Evolutionary conservation across 345 rosid species (phyloP).

Genomic region (Acer negundo): DNA sequence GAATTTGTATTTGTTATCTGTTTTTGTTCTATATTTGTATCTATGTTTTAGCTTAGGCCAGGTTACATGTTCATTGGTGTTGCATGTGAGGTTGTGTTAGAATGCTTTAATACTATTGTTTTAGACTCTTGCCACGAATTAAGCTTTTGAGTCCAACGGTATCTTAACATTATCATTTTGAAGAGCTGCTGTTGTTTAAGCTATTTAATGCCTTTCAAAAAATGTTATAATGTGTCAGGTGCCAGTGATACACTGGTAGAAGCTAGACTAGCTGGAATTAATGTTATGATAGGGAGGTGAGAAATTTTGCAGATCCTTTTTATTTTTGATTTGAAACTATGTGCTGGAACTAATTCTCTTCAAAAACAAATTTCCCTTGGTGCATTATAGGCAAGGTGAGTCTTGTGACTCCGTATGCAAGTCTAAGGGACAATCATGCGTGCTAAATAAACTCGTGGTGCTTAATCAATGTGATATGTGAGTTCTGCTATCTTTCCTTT

Average conservation of each 20-base stretch:
- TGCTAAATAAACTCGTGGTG: conserved; percentile 75
- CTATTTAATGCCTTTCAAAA: not conserved
- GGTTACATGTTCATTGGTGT: not conserved
- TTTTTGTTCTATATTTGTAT: not conserved
- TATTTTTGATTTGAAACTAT: conserved; percentile 2
- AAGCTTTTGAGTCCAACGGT: not conserved
- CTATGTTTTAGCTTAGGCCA: not conserved
- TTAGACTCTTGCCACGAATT: not conserved
- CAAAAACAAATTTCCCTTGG: conserved; percentile 23
- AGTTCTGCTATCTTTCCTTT: conserved; percentile 28
- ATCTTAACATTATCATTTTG: not conserved
- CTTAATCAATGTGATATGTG: conserved; percentile 89
- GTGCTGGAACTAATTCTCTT: conserved; percentile 14
- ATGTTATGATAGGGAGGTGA: conserved; percentile 79
- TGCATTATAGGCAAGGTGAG: conserved; percentile 69
- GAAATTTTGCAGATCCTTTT: conserved; percentile 19
- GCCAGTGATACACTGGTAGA: conserved; percentile 48
- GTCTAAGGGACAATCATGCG: conserved; percentile 81
- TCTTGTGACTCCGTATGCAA: conserved; percentile 86
- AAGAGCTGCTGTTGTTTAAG: not conserved
- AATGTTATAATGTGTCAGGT: conserved; percentile 32
- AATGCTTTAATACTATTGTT: not conserved
- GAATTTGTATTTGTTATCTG: not conserved
- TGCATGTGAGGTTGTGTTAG: not conserved
- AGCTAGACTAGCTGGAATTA: conserved; percentile 77